These are phyloP conservation scores for Hypomontagnella submonticulosa DNA, from an alignment of 495 filamentous ascomycete genomes.

Conservation along the genomic window DNA sequence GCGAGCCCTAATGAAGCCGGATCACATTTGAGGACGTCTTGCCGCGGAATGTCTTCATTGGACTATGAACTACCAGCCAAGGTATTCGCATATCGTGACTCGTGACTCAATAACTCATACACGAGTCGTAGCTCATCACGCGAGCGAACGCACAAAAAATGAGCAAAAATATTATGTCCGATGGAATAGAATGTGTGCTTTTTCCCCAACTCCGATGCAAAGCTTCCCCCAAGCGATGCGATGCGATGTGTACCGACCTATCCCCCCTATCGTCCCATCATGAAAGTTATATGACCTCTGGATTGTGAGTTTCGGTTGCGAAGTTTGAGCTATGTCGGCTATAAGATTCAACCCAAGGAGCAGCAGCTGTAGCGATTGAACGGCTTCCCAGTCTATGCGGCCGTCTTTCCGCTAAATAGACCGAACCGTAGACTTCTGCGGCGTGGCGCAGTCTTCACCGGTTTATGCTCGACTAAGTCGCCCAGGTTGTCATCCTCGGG, in stretches of 20 bases:
- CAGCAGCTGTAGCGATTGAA: background rate
- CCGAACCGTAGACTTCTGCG: slow-evolving; percentile 45
- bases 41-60: slow-evolving; percentile 9
- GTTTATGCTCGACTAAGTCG: slow-evolving; percentile 36
- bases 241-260: slow-evolving; percentile 28
- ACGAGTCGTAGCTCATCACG: slow-evolving; percentile 12
- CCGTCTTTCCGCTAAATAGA: slow-evolving; percentile 42
- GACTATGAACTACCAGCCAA: background rate
- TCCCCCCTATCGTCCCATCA: slow-evolving; percentile 20
- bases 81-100: slow-evolving; percentile 20
- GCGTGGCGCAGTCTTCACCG: slow-evolving; percentile 40
- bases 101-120: slow-evolving; percentile 21
- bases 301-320: background rate
- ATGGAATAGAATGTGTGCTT: slow-evolving; percentile 8
- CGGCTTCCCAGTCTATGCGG: slow-evolving; percentile 7
- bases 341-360: background rate
- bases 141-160: slow-evolving; percentile 11
- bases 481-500: slow-evolving; percentile 43
- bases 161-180: slow-evolving; percentile 15
- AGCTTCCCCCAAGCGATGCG: slow-evolving; percentile 18
- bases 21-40: slow-evolving; percentile 11
- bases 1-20: background rate
- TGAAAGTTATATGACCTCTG: slow-evolving; percentile 9
- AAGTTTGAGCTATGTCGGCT: background rate
- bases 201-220: slow-evolving; percentile 28